Evolutionary conservation across 306 rosid genomes (phyloP).

Genomic region (Lotus japonicus): DNA sequence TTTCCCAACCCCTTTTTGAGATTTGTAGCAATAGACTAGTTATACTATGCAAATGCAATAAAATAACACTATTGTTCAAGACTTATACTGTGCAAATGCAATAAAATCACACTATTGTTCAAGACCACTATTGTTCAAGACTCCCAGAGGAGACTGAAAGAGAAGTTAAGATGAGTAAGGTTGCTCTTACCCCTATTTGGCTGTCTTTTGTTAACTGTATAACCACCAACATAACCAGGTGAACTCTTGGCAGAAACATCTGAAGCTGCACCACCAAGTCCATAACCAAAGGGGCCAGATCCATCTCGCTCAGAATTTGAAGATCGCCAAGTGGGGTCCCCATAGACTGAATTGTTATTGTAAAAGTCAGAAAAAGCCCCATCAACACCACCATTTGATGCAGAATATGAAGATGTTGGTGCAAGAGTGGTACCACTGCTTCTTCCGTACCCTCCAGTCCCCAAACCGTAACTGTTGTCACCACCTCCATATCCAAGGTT

Average conservation of each 20-base stretch:
- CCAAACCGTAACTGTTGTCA: constrained; percentile 61
- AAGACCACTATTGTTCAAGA: not conserved
- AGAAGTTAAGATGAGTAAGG: constrained; percentile 14
- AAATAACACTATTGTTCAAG: not conserved
- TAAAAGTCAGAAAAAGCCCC: constrained; percentile 68
- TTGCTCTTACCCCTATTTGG: constrained; percentile 82
- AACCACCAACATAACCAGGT: constrained; percentile 92
- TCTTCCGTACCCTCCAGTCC: constrained; percentile 78
- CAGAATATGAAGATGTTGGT: constrained; percentile 62
- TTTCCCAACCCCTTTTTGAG: not conserved
- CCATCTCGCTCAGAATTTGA: constrained; percentile 74
- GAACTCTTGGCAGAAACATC: constrained; percentile 75
- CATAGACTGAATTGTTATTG: constrained; percentile 55
- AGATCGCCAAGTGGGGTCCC: constrained; percentile 89
- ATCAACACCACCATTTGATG: constrained; percentile 81
- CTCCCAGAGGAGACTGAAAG: constrained; percentile 1
- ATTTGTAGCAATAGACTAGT: not conserved
- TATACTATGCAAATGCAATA: not conserved
- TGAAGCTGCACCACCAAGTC: constrained; percentile 65
- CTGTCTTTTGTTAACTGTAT: constrained; percentile 93
- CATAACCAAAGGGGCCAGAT: constrained; percentile 79
- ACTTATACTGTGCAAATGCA: too few relatives aligned
- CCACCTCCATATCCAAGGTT: constrained; percentile 68
- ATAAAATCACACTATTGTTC: not conserved
- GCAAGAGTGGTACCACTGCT: constrained; percentile 47